Evolutionary conservation across 345 rosid species (phyloP), one percentile per base, ranked within the genome.

Genomic region (Alliaria petiolata): DNA sequence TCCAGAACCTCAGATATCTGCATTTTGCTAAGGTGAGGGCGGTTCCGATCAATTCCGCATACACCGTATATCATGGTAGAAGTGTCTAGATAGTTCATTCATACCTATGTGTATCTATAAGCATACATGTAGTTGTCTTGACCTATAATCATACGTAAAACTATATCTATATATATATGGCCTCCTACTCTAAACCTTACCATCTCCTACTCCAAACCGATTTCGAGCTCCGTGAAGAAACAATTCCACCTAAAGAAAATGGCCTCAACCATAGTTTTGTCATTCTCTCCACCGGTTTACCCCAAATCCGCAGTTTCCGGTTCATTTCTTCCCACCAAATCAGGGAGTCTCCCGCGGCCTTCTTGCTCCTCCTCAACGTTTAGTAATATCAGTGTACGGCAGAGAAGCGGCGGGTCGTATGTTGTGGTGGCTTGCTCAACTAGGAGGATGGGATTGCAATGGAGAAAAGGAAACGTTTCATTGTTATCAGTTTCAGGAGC

Each of bases 391-490:
- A 75, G 36, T 54, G 13, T 74, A 44, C 45, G 14, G 42, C 51
- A 34, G 25, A 59, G 52, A 30, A 22, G 51, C 28, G 62, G 73
- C 50, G 82, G 84, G 3, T 73, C 81, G 6, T 33, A 72, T 14
- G 68, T 33, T 61, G 77, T 79, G 8, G 68, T 62, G 17, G 85
- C 92, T 5, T 85, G 90, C 80, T 85, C 89, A 5, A 81, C 92
- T 1, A 84, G 95, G 11, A 83, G 85, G 64, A 89, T 85, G 10
- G 93, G 92, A 54, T 80, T 31, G 46, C 89, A 81, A 45, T 74
- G 83, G 59, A 80, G 91, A 67, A 76, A 82, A 63, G 89, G 88
- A 12, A 86, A 86, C 58, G 71, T 70, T 62, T 89, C 88, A 9
- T 19, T 82, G 54, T 71, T 85, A 43, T 72, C 89, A 14, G 86